Evolutionary conservation across 164 flowering plant species (phyloP).

Genomic region (Tetracentron sinense): DNA sequence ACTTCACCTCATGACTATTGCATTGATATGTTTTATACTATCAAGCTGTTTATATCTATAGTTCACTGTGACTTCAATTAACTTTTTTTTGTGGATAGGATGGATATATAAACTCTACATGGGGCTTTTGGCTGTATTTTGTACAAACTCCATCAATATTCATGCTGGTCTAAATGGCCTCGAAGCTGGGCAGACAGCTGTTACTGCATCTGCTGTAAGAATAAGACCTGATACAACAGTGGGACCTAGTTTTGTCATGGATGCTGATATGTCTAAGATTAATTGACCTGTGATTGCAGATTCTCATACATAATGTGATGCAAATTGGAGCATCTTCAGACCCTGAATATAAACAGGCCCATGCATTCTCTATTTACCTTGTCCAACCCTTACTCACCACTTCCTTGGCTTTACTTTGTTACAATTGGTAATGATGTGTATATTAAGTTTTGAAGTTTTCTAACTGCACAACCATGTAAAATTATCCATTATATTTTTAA

Average conservation of each 20-base stretch:
- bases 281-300: constrained; percentile 40
- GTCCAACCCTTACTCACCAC: constrained; percentile 86
- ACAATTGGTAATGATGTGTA: constrained; percentile 63
- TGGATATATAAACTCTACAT: constrained; percentile 88
- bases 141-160: constrained; percentile 96
- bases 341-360: constrained; percentile 84
- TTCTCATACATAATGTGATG: constrained; percentile 86
- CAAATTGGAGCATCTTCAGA: constrained; percentile 93
- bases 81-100: constrained; percentile 39
- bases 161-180: constrained; percentile 99
- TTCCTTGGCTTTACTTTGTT: constrained; percentile 80
- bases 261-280: constrained; percentile 8
- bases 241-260: constrained; percentile 10
- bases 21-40: neutral
- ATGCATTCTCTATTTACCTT: constrained; percentile 91
- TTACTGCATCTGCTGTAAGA: constrained; percentile 90
- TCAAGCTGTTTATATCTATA: neutral
- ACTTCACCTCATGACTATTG: neutral
- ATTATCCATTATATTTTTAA: neutral
- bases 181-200: constrained; percentile 97
- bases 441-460: neutral
- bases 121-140: constrained; percentile 88
- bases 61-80: neutral
- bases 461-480: neutral
- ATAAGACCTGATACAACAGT: constrained; percentile 8